phyloP scores from a whole-genome alignment of 2,329 filamentous ascomycete genomes.

The Paecilomyces sp. region DNA sequence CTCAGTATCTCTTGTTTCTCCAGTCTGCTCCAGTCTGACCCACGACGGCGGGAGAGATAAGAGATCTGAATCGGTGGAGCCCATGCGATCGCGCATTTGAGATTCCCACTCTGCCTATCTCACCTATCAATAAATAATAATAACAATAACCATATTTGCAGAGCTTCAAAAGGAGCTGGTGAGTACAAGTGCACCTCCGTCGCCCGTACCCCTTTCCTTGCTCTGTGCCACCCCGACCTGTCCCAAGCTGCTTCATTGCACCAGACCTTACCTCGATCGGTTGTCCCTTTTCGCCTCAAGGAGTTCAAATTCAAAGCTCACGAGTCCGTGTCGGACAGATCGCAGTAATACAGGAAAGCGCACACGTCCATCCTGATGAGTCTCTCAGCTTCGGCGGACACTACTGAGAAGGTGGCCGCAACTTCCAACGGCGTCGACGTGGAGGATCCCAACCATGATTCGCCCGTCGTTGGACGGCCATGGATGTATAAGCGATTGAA shows the following conservation, averaged over 20 bases:
- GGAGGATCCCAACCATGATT: constrained; percentile 8
- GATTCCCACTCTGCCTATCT: not conserved
- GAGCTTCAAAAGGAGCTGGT: not conserved
- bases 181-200: not conserved
- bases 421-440: constrained; percentile 16
- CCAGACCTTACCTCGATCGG: not conserved
- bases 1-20: not conserved
- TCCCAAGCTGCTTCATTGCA: not conserved
- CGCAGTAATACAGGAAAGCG: not conserved
- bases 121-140: not conserved
- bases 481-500: constrained; percentile 64
- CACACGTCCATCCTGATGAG: not conserved
- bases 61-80: not conserved
- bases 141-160: not conserved
- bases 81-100: not conserved
- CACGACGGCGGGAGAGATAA: not conserved
- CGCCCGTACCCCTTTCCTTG: not conserved
- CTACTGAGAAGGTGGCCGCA: constrained; percentile 23
- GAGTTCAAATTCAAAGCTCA: not conserved
- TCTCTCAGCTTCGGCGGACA: not conserved
- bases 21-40: not conserved
- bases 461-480: constrained; percentile 23
- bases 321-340: not conserved
- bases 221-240: not conserved
- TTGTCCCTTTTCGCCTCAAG: not conserved